phyloP scores from a whole-genome alignment of 495 filamentous ascomycete genomes.

The Penicillium macrosclerotiorum region DNA sequence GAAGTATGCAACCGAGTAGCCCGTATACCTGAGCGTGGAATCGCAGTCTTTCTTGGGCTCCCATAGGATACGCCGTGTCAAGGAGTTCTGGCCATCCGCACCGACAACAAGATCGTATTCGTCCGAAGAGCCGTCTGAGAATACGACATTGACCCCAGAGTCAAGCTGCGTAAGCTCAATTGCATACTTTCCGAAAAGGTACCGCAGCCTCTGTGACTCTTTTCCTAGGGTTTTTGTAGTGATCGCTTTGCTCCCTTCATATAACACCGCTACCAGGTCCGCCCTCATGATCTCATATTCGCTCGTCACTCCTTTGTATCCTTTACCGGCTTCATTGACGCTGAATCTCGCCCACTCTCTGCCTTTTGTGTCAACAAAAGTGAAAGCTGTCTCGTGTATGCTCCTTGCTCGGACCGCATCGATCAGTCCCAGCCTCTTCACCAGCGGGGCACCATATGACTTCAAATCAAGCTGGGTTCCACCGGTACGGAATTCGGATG shows the following conservation, averaged over 20 bases:
- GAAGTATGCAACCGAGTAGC: conserved; percentile 38
- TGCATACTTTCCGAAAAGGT: conserved; percentile 31
- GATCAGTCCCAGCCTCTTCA: too few relatives aligned
- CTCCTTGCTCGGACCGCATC: too few relatives aligned
- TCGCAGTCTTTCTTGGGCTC: conserved; percentile 1
- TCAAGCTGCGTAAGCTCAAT: conserved; percentile 12
- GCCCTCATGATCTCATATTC: conserved; percentile 50
- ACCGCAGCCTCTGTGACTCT: conserved; percentile 8
- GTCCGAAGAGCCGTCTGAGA: conserved; percentile 31
- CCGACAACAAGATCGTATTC: conserved; percentile 50
- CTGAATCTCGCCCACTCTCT: too few relatives aligned
- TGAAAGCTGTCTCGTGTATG: too few relatives aligned
- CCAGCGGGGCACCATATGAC: too few relatives aligned
- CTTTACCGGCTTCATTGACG: too few relatives aligned
- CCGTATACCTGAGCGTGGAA: conserved; percentile 25
- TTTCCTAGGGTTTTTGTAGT: conserved; percentile 1
- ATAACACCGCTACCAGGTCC: conserved; percentile 35
- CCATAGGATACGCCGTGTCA: conserved; percentile 37
- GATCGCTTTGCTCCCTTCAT: conserved; percentile 25
- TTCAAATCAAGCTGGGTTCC: too few relatives aligned
- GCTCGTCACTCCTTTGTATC: too few relatives aligned
- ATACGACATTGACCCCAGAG: conserved; percentile 29
- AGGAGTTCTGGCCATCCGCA: conserved; percentile 48
- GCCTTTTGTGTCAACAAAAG: too few relatives aligned
- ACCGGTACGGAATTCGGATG: too few relatives aligned